Base-by-base conservation (phyloP, 1,139 yeast species). In the Zygosaccharomyces pseudobailii region DNA sequence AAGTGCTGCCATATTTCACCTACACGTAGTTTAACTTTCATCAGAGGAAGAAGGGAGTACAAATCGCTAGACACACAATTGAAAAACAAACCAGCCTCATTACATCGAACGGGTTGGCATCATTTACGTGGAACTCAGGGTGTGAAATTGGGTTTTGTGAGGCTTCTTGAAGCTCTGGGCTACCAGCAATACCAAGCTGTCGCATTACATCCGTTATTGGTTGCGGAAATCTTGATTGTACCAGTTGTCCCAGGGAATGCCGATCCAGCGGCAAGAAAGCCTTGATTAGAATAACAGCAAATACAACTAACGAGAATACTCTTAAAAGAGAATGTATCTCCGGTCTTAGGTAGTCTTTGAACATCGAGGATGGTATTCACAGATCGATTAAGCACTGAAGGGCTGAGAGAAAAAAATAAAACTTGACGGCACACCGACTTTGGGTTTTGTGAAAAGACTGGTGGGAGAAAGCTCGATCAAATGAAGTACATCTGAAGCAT, bases 61-160 rank as follows among this genome's bases (percentile, higher is more conserved):
- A 49, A 17, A 57, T 34, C 17, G 36, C 27, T 10, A 56, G 20
- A 24, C 54, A 55, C n/a, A 46, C 6, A 2, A 56, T 25, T 5
- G 50, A 34, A 31, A 60, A 56, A 3, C 50, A 22, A 13, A 54
- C 33, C 37, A 59, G 43, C 24, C 59, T 47, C 5, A 33, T 31
- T n/a, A 42, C 39, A 34, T 56, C 49, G 23, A 58, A 50, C 1
- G 58, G 54, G 33, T 62, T 61, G 5, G 54, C 54, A 42, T 55
- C 59, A 8, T 51, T 57, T 19, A 61, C 61, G 19, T 56, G 54
- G 24, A 52, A 52, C 25, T 51, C 53, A 3, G 50, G 39, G 7
- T 49, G 35, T 7, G 48, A 48, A 37, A 59, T 52, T 3, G 52
- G 40, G 10, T 52, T 49, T n/a, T 19, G 19, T 10, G 42, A 5